Base-by-base conservation (phyloP, 768 basidiomycete species). In the Boletellus sp. region DNA sequence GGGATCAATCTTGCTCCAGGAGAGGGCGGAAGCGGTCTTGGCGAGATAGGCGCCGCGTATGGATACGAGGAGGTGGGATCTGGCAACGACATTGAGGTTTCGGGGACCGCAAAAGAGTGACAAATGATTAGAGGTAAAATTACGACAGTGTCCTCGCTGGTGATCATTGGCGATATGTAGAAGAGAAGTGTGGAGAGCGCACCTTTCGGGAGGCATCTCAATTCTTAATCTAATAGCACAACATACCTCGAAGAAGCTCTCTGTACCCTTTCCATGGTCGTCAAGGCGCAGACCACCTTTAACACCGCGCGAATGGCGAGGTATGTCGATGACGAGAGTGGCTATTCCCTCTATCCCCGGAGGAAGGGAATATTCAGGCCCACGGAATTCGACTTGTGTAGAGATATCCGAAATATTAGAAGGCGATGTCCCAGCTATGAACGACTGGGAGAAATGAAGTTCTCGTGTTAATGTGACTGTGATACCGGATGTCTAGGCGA, bases 311-410 rank as follows among this genome's bases (percentile, higher is more conserved):
- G 87, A 81, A 50, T 74, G 67, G 41, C 69, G 73, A 5, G 90
- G 90, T n/a, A 90, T 80, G 62, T 91, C 84, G 54, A 93, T 83
- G 11, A 89, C 85, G 11, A 93, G 75, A 58, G 78, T 81, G 1
- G 90, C 90, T 2, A 90, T 77, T 19, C 90, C 90, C 60, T 91
- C 90, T 3, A 74, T 76, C 16, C 86, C 87, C 1, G 87, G 86
- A 8, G 75, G 76, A 26, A 90, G 80, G 28, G 79, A 78, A 55
- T 90, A 91, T 58, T 91, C 90, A 24, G 78, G 74, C 3, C 87
- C 87, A 34, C 79, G 78, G 66, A 85, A 93, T 11, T 84, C 77
- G 16, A 90, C 81, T 11, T 78, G 80, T 3, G 80, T 77, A 23
- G 87, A 68, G 0, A 81, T 78, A 61, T 93, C 90, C 1, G 81